Percentiles rank a stretch among this genome's conserved stretches.
These are phyloP conservation scores for Phialemonium atrogriseum DNA, from an alignment of 2,329 filamentous ascomycete genomes.

Conservation along the genomic window DNA sequence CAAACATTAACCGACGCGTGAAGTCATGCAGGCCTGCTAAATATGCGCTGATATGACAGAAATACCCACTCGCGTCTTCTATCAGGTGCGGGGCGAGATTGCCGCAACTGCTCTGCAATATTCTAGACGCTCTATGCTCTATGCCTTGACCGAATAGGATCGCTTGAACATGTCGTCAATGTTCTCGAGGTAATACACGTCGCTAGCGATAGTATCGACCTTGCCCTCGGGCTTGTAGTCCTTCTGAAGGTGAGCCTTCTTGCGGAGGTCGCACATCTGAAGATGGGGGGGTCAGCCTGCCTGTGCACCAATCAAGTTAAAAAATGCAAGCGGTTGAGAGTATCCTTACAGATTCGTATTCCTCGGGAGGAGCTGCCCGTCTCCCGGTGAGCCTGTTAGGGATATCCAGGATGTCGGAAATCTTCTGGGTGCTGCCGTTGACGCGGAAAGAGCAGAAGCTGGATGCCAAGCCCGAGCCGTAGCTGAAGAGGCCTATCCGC, in stretches of 20 bases:
- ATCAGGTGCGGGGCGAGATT: too few relatives aligned
- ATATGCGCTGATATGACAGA: too few relatives aligned
- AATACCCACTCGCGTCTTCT: too few relatives aligned
- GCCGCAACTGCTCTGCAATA: too few relatives aligned
- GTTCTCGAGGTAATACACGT: slow-evolving; percentile 71
- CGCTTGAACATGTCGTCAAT: slow-evolving; percentile 84
- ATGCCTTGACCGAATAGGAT: slow-evolving; percentile 68
- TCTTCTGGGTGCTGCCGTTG: slow-evolving; percentile 59
- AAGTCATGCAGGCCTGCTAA: too few relatives aligned
- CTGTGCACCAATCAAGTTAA: not conserved
- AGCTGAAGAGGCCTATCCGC: slow-evolving; percentile 69
- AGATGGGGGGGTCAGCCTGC: not conserved
- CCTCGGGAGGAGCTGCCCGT: slow-evolving; percentile 58
- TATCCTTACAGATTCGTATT: slow-evolving; percentile 68
- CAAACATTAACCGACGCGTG: too few relatives aligned
- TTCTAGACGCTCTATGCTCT: slow-evolving; percentile 18
- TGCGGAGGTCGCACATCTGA: slow-evolving; percentile 71
- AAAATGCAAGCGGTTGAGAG: too few relatives aligned
- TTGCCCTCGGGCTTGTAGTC: slow-evolving; percentile 64
- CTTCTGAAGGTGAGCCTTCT: slow-evolving; percentile 79
- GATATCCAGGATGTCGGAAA: slow-evolving; percentile 62
- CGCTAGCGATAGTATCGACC: slow-evolving; percentile 54
- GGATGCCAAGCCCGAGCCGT: slow-evolving; percentile 66
- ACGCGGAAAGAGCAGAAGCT: slow-evolving; percentile 69
- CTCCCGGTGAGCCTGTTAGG: slow-evolving; percentile 59